Base-by-base conservation (phyloP, 2,329 filamentous ascomycete species). In the Pseudogymnoascus sp. region DNA sequence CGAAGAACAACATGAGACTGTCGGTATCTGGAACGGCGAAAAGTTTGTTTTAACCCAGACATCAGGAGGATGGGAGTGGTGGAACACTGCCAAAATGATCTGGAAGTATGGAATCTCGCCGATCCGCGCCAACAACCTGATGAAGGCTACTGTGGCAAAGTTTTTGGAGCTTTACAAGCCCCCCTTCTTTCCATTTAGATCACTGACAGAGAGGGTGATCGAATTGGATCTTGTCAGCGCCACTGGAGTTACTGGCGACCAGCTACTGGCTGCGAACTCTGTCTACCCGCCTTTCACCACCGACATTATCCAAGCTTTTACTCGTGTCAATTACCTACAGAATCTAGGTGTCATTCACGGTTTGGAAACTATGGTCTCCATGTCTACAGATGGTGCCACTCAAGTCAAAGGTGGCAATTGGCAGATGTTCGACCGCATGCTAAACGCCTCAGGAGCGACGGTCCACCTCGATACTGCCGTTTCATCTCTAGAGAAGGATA, bases 241-340 rank as follows among this genome's bases (percentile, higher is more conserved):
- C 0, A 93, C 90, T 0, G 82, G 84, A 0, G 74, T 86, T 7
- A 91, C 92, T 0, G 94, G 92, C 4, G 80, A 86, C 64, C 84
- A 92, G 70, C 89, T 87, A 66, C 77, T 97, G 10, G 78, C 79
- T 27, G 76, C 82, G 39, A 89, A 91, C 68, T 83, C 83, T 55
- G 81, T 83, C 67, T 64, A 73, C 65, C 77, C 80, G 0, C 72
- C 78, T 0, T 97, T 96, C 72, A 80, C 87, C 0, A 83, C 84
- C 12, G 91, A 99, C 59, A 84, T 99, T 58, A 85, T 97, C 27
- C 93, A 97, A 75, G 91, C 93, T 1, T 89, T 87, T 63, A 97
- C 94, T 0, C 83, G 94, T 17, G 93, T 97, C 66, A 97, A 97
- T 74, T 99, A 97, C 75, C 94, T 90, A 0, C 91, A 92, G 58